A percentile compares a stretch with the other conserved stretches of the same genome.
Evolutionary conservation across 179 eudicot genomes (phyloP).

Genomic region (Dionaea muscipula): DNA sequence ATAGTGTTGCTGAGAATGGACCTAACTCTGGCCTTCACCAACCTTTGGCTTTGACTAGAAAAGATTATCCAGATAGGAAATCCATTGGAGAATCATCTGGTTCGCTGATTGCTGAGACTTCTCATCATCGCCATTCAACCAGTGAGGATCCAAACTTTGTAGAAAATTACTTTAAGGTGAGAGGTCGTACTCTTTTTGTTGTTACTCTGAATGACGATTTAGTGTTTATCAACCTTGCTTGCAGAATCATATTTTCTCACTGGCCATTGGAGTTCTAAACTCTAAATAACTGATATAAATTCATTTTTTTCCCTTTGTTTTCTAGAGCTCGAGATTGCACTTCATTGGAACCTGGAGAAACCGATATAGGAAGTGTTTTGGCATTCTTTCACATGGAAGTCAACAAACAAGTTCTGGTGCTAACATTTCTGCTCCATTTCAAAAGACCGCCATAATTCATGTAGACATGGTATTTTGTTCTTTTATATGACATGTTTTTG

Average conservation of each 20-base stretch:
- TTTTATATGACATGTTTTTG: too few species aligned
- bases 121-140: conserved; percentile 49
- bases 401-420: conserved; percentile 20
- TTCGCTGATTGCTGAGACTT: conserved; percentile 23
- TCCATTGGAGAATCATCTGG: conserved; percentile 27
- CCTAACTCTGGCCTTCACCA: conserved; percentile 15
- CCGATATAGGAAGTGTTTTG: conserved; percentile 77
- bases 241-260: background rate
- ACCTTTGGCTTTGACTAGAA: conserved; percentile 32
- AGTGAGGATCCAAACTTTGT: conserved; percentile 70
- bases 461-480: conserved; percentile 67
- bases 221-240: background rate
- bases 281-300: too few species aligned
- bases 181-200: background rate
- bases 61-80: conserved; percentile 16
- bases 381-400: conserved; percentile 24
- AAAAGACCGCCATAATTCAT: conserved; percentile 47
- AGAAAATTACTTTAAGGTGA: conserved; percentile 92
- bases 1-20: conserved; percentile 15
- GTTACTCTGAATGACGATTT: background rate
- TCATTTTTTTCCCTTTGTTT: conserved; percentile 1
- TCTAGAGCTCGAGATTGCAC: conserved; percentile 86
- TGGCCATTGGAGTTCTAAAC: too few species aligned
- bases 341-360: conserved; percentile 97
- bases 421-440: conserved; percentile 20